Evolutionary conservation across 306 rosid species (phyloP).

Genomic region (Quillaja saponaria): DNA sequence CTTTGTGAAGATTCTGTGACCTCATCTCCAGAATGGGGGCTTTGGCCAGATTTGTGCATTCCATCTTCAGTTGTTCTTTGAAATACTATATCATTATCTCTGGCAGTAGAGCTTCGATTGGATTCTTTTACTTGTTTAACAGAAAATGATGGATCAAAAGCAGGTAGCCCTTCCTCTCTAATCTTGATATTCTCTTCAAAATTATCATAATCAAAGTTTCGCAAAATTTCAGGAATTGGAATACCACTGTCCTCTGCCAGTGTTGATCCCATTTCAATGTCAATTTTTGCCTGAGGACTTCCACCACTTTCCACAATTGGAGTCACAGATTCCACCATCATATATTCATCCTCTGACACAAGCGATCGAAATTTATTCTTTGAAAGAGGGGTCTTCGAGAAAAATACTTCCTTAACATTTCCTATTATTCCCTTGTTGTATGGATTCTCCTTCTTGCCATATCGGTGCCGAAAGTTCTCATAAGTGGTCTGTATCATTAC

Average conservation of each 20-base stretch:
- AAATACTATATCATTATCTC: conserved; percentile 35
- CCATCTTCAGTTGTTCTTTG: conserved; percentile 34
- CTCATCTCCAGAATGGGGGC: conserved; percentile 30
- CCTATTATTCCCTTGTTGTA: conserved; percentile 53
- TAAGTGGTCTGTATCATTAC: conserved; percentile 74
- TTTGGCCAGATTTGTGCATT: conserved; percentile 30
- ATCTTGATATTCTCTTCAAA: conserved; percentile 47
- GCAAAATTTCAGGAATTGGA: conserved; percentile 62
- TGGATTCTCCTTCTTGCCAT: conserved; percentile 81
- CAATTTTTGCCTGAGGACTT: conserved; percentile 69
- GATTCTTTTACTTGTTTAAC: conserved; percentile 53
- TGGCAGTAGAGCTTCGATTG: conserved; percentile 33
- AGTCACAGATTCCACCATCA: conserved; percentile 36
- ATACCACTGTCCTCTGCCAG: conserved; percentile 42
- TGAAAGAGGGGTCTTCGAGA: conserved; percentile 58
- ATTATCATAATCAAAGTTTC: conserved; percentile 54
- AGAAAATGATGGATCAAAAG: conserved; percentile 50
- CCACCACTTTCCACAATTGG: conserved; percentile 40
- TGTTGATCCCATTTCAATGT: conserved; percentile 78
- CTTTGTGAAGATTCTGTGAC: conserved; percentile 41
- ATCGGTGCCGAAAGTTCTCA: conserved; percentile 84
- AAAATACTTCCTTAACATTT: conserved; percentile 62
- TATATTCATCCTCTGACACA: conserved; percentile 51
- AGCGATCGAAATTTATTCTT: conserved; percentile 57
- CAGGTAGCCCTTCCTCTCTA: conserved; percentile 41